phyloP scores from a whole-genome alignment of 2,329 filamentous ascomycete genomes.

The Stagonosporopsis chrysanthemi region DNA sequence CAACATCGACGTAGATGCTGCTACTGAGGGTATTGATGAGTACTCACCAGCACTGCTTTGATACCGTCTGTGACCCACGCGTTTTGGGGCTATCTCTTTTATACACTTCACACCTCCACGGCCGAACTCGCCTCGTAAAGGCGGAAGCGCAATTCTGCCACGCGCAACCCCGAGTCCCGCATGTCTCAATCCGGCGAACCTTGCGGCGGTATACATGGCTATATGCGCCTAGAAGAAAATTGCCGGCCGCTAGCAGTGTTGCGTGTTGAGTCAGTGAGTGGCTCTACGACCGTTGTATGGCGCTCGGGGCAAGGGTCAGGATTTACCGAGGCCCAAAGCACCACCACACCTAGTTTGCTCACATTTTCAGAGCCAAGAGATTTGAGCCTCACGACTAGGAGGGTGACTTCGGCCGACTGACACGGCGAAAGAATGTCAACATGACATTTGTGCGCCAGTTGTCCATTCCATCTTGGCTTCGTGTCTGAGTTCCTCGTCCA shows the following conservation, averaged over 20 bases:
- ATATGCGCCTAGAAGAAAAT: constrained; percentile 25
- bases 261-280: constrained; percentile 29
- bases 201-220: constrained; percentile 35
- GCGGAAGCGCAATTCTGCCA: constrained; percentile 16
- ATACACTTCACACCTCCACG: constrained; percentile 13
- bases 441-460: constrained; percentile 2
- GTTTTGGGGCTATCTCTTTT: constrained; percentile 9
- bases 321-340: constrained; percentile 24
- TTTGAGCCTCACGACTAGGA: constrained; percentile 16
- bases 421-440: not conserved
- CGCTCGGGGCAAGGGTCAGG: constrained; percentile 24
- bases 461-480: not conserved
- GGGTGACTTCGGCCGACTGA: constrained; percentile 8
- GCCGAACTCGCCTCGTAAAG: constrained; percentile 36
- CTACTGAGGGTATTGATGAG: not conserved
- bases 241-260: constrained; percentile 19
- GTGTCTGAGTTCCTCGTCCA: not conserved
- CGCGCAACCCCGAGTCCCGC: constrained; percentile 30
- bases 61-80: constrained; percentile 19
- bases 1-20: not conserved
- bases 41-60: constrained; percentile 31
- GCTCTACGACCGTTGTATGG: constrained; percentile 17
- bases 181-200: constrained; percentile 37
- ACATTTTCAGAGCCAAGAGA: constrained; percentile 10
- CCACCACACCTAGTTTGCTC: constrained; percentile 11